Percentiles rank a stretch among this genome's conserved stretches.
Conservation (phyloP, 345 rosid species). For the Eutrema japonicum region DNA sequence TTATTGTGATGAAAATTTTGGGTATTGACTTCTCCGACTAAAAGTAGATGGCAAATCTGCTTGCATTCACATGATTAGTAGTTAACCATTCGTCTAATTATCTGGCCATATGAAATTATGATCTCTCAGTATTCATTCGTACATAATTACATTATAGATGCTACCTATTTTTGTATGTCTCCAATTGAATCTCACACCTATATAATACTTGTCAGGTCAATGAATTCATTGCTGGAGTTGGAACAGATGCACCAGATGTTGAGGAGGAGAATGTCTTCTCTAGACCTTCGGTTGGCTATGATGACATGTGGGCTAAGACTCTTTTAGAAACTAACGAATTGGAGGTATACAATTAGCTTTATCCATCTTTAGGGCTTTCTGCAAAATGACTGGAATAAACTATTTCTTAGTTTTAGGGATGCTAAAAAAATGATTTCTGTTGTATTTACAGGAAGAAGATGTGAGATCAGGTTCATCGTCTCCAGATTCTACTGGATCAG, state of each 20-base stretch:
- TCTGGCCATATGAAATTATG: conserved; percentile 20
- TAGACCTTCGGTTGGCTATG: conserved; percentile 93
- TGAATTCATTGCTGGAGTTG: conserved; percentile 93
- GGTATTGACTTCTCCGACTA: conserved; percentile 10
- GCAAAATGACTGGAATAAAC: conserved; percentile 9
- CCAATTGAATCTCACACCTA: conserved; percentile 31
- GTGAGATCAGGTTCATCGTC: conserved; percentile 96
- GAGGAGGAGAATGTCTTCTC: conserved; percentile 89
- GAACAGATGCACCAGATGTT: conserved; percentile 99
- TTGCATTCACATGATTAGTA: conserved; percentile 23
- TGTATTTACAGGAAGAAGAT: conserved; percentile 79
- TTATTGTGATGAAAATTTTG: conserved; percentile 10
- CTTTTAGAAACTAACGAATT: conserved; percentile 83
- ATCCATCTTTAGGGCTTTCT: conserved; percentile 13
- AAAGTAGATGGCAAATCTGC: conserved; percentile 4
- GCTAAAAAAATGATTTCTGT: conserved; percentile 10
- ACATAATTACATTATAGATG: neutral
- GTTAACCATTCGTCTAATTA: conserved; percentile 23
- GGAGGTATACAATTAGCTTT: conserved; percentile 55
- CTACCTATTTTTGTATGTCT: conserved; percentile 1
- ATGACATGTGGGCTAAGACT: conserved; percentile 99
- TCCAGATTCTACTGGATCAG: conserved; percentile 93
- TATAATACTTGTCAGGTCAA: conserved; percentile 66
- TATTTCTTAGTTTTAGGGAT: conserved; percentile 16
- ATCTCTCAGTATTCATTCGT: conserved; percentile 19